Percentiles rank a stretch among this genome's conserved stretches.
Evolutionary conservation across 352 stramenopile genomes (phyloP).

Genomic region (Blastocystis hominis): DNA sequence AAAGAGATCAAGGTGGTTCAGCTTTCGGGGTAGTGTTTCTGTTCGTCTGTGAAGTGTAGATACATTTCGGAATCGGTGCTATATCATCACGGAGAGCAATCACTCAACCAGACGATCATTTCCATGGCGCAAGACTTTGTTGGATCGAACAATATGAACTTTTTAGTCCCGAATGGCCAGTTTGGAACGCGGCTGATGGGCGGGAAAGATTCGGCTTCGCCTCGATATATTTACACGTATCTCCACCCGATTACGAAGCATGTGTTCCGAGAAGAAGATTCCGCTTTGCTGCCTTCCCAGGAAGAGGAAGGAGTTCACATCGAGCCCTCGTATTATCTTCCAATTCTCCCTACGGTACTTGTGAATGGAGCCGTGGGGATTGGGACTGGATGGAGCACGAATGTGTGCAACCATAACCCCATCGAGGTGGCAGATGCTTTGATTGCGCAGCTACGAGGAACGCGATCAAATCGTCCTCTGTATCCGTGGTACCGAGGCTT

Average conservation of each 20-base stretch:
- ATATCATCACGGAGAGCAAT: constrained; percentile 97
- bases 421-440: constrained; percentile 88
- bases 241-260: constrained; percentile 85
- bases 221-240: constrained; percentile 96
- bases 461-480: constrained; percentile 68
- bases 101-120: constrained; percentile 90
- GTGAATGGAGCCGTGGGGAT: constrained; percentile 97
- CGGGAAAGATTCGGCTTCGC: constrained; percentile 86
- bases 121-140: constrained; percentile 97
- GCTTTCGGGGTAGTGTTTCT: constrained; percentile 90
- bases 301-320: constrained; percentile 93
- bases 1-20: constrained; percentile 98
- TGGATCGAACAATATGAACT: constrained; percentile 93
- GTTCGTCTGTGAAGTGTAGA: constrained; percentile 70
- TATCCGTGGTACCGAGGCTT: constrained; percentile 89
- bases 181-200: constrained; percentile 95
- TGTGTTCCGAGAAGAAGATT: constrained; percentile 94
- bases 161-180: constrained; percentile 89
- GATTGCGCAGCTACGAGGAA: constrained; percentile 69
- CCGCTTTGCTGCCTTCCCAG: constrained; percentile 85
- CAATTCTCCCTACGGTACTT: constrained; percentile 85
- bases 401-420: constrained; percentile 85
- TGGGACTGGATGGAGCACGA: constrained; percentile 90
- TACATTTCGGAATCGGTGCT: constrained; percentile 64
- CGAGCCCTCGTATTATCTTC: constrained; percentile 91